Evolutionary conservation across 148 eudicot species (phyloP), one percentile per base, ranked within the genome.

Genomic region (Chenopodium formosanum): DNA sequence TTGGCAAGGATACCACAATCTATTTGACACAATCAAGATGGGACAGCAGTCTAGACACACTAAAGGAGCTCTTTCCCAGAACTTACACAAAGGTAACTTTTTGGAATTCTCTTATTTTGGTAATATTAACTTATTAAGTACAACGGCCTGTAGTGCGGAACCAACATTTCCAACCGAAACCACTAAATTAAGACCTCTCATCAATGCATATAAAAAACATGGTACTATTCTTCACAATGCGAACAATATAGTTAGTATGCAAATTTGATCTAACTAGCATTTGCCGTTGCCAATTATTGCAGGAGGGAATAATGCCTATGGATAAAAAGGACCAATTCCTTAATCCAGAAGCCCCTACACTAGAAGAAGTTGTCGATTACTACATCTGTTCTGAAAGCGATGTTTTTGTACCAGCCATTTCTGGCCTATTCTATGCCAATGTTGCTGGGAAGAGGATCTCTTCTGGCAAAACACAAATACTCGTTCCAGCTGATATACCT

Each of bases 11-110:
- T 74, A 94, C 97, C 29, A 90, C 95, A 1, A 46, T 96, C 69
- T 96, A 96, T 86, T 86, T 94, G 90, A 96, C 99, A 44, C 97
- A 96, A 85, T 86, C 99, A 10, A 89, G 92, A 88, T 96, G 99
- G 99, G 94, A 96, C 72, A 89, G 86, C 89, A 90, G 95, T 84
- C 97, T 96, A 80, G 87, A 89, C 76, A 81, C 88, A 53, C 85
- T 96, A 32, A 96, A 94, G 88, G 97, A 96, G 76, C 89, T 87
- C 84, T 96, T 96, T 83, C 99, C 97, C 5, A 94, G 83, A 88
- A 94, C 98, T n/a, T 96, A 96, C 84, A 96, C 99, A 44, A 96
- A 96, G 98, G 99, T 96, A 78, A 63, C 78, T 22, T 75, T 62
- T 48, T 73, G 32, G 44, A 78, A 52, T 46, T 70, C 29, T 76